Evolutionary conservation across 2,329 filamentous ascomycete species (phyloP), one percentile per base, ranked within the genome.

Genomic region (Penicillium sp.): DNA sequence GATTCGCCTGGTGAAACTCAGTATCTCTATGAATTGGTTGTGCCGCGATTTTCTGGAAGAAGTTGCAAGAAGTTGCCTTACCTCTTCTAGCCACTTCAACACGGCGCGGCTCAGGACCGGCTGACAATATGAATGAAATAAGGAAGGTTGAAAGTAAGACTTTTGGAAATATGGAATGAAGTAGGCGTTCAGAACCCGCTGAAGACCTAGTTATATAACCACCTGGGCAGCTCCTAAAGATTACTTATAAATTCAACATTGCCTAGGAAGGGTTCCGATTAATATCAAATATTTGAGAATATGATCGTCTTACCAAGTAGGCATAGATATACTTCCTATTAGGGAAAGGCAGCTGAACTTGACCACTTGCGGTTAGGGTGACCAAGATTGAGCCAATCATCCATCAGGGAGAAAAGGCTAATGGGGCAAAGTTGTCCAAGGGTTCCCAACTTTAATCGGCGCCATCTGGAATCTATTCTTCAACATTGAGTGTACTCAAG

Each of bases 1-100:
- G 46, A 34, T 40, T 55, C 11, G 53, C 53, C 5, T 24, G 24
- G 10, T 55, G 53, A 24, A 50, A 55, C 53, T 55, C 5, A 35
- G 7, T 31, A 40, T 24, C 13, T 14, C 7, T 38, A 26, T 32
- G 20, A 39, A 26, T 34, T 45, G 32, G 22, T 31, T 44, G 11
- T 44, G 2, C 11, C 34, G 39, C 7, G 6, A 7, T 29, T n/a
- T 38, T 11, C 6, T 14, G 18, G 31, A 24, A 34, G 38, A 42
- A n/a, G 34, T 5, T n/a, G n/a, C n/a, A 22, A 22, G 22, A 22
- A 22, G 4, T 22, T 20, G 29, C 3, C 50, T 11, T 35, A 37
- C 50, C 31, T 5, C 39, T 52, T 52, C 50, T 6, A 52, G 50
- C 50, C 50, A 52, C 4, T 45, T 31, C 13, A 37, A 38, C 20